Percentiles rank a stretch among this genome's conserved stretches.
phyloP scores from a whole-genome alignment of 1,139 yeast genomes.

The Zhuliangozyma parablackwelliae region DNA sequence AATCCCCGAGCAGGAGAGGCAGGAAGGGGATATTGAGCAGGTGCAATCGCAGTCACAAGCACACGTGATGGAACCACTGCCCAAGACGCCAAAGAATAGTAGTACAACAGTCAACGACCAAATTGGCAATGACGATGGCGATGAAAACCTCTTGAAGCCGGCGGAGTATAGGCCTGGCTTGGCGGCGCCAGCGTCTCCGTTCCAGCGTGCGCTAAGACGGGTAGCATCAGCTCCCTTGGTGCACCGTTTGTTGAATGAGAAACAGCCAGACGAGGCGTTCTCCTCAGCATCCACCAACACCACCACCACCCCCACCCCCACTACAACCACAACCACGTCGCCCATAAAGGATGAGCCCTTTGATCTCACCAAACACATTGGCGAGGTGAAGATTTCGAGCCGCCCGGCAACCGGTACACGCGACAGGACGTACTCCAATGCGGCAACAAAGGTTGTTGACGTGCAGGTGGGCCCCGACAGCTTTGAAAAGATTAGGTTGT shows the following conservation, averaged over 20 bases:
- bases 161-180: conserved; percentile 5
- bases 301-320: conserved; percentile 1
- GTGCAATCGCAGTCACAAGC: no score
- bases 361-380: conserved; percentile 49
- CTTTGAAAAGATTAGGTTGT: conserved; percentile 79
- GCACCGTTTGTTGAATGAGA: conserved; percentile 31
- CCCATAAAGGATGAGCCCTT: conserved; percentile 17
- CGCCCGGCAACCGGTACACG: conserved; percentile 51
- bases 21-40: background rate
- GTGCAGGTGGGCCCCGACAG: conserved; percentile 83
- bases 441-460: conserved; percentile 67
- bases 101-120: background rate
- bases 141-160: conserved; percentile 5
- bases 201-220: conserved; percentile 58
- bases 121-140: background rate
- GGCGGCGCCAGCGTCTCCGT: conserved; percentile 24
- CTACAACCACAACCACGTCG: conserved; percentile 3
- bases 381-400: conserved; percentile 43
- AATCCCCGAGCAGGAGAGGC: background rate
- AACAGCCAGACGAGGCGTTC: conserved; percentile 4
- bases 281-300: conserved; percentile 2
- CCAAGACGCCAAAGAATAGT: background rate
- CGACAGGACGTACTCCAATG: conserved; percentile 65
- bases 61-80: no score
- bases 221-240: conserved; percentile 82